Percentiles rank a stretch among this genome's conserved stretches.
phyloP scores from a whole-genome alignment of 2,329 filamentous ascomycete species.

The Plectosphaerella sp. region DNA sequence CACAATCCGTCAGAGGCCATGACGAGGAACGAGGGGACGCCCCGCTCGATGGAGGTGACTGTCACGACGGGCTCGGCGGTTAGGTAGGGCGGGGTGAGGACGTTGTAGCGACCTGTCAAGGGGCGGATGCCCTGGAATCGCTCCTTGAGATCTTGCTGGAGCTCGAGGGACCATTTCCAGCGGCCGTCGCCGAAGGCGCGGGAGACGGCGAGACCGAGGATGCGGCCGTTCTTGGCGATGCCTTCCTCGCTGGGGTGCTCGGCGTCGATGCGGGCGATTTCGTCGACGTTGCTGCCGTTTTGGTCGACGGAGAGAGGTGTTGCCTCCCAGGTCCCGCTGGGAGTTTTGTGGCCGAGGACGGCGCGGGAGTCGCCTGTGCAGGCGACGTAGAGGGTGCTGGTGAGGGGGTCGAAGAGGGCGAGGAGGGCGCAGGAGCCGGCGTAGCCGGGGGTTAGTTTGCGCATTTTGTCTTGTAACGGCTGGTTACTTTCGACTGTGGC shows the following conservation, averaged over 20 bases:
- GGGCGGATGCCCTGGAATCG: constrained; percentile 42
- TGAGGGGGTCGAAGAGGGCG: constrained; percentile 53
- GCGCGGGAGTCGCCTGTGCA: constrained; percentile 65
- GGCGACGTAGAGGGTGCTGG: constrained; percentile 54
- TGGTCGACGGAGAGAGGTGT: constrained; percentile 60
- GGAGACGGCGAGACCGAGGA: constrained; percentile 58
- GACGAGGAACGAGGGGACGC: constrained; percentile 51
- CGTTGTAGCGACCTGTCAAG: constrained; percentile 31
- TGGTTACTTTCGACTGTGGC: constrained; percentile 21
- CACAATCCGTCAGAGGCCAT: constrained; percentile 65
- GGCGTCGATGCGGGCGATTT: constrained; percentile 47
- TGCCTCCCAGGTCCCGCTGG: constrained; percentile 40
- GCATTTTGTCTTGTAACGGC: constrained; percentile 6
- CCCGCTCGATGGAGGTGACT: constrained; percentile 44
- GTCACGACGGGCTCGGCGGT: constrained; percentile 63
- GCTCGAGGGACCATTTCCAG: constrained; percentile 60
- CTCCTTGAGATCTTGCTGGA: constrained; percentile 23
- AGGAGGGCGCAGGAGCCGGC: constrained; percentile 61
- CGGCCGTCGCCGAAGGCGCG: constrained; percentile 65
- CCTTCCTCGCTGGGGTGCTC: constrained; percentile 60
- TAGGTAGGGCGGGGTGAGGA: constrained; percentile 59
- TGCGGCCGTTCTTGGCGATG: constrained; percentile 47
- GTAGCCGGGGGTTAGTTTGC: constrained; percentile 26
- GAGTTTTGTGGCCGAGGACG: constrained; percentile 47
- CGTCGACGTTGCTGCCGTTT: constrained; percentile 57